phyloP scores from a whole-genome alignment of 1,139 yeast genomes.

The Sugiyamaella pinicola region DNA sequence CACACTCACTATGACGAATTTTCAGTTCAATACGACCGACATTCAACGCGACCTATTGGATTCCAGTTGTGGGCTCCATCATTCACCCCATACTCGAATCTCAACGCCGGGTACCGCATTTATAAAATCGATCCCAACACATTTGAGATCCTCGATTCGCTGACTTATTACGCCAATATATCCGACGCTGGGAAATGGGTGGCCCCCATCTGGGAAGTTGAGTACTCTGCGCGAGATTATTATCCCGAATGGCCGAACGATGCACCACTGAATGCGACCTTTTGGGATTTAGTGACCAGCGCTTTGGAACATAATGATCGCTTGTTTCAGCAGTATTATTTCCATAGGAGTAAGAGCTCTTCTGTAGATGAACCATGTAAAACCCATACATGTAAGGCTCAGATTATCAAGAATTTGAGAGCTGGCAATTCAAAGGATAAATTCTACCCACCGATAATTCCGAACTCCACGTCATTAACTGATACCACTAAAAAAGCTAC shows the following conservation, averaged over 20 bases:
- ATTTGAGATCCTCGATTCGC: conserved; percentile 61
- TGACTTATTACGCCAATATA: conserved; percentile 50
- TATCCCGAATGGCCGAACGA: conserved; percentile 17
- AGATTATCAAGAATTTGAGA: conserved; percentile 16
- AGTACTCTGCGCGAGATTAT: conserved; percentile 41
- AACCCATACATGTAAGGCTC: conserved; percentile 8
- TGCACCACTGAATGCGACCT: conserved; percentile 17
- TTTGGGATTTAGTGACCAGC: conserved; percentile 15
- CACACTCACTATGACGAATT: conserved; percentile 75
- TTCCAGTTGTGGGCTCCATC: conserved; percentile 49
- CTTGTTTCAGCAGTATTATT: conserved; percentile 16
- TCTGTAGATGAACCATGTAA: conserved; percentile 14
- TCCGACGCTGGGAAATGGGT: conserved; percentile 46
- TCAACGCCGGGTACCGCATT: conserved; percentile 72
- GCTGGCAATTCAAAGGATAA: conserved; percentile 21
- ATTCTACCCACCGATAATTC: conserved; percentile 13
- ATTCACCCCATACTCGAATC: conserved; percentile 61
- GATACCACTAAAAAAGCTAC: neutral
- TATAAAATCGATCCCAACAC: conserved; percentile 67
- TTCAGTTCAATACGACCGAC: conserved; percentile 55
- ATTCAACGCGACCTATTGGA: conserved; percentile 61
- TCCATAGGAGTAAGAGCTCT: conserved; percentile 18
- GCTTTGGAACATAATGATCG: conserved; percentile 13
- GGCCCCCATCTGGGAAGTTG: conserved; percentile 34
- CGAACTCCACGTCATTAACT: neutral